Evolutionary conservation across 1,284 basidiomycete genomes (phyloP).

Genomic region (Ceratobasidium sp.): DNA sequence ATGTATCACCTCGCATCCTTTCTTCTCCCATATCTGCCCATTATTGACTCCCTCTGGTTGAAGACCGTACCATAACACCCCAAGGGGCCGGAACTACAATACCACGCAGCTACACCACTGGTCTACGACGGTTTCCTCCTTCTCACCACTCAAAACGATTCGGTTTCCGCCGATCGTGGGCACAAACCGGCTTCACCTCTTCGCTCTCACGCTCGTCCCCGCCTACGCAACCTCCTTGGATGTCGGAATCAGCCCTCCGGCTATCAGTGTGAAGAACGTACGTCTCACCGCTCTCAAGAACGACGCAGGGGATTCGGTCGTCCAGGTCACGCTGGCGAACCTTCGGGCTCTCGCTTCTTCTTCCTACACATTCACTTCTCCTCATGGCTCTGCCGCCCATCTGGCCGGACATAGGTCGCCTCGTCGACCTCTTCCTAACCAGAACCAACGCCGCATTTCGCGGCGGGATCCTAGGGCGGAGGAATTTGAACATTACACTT

Average conservation of each 20-base stretch:
- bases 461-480: constrained; percentile 54
- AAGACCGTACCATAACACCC: constrained; percentile 30
- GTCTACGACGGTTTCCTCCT: constrained; percentile 59
- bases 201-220: constrained; percentile 54
- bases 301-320: constrained; percentile 60
- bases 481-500: constrained; percentile 50
- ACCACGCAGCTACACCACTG: constrained; percentile 60
- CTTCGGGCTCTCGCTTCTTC: constrained; percentile 55
- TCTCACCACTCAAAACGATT: constrained; percentile 49
- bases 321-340: constrained; percentile 66
- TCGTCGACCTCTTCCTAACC: constrained; percentile 6
- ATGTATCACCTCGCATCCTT: neutral
- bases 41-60: neutral
- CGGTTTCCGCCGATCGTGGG: constrained; percentile 49
- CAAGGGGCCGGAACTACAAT: constrained; percentile 23
- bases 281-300: constrained; percentile 63
- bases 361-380: constrained; percentile 3
- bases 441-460: neutral
- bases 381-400: neutral
- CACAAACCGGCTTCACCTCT: constrained; percentile 54
- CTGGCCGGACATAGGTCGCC: constrained; percentile 8
- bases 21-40: neutral
- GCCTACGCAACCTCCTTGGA: constrained; percentile 41
- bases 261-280: constrained; percentile 56
- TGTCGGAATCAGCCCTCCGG: constrained; percentile 30